Percentiles rank a stretch among this genome's conserved stretches.
These are phyloP conservation scores for Bacterosira constricta DNA, from an alignment of 108 stramenopile species.

Conservation along the genomic window DNA sequence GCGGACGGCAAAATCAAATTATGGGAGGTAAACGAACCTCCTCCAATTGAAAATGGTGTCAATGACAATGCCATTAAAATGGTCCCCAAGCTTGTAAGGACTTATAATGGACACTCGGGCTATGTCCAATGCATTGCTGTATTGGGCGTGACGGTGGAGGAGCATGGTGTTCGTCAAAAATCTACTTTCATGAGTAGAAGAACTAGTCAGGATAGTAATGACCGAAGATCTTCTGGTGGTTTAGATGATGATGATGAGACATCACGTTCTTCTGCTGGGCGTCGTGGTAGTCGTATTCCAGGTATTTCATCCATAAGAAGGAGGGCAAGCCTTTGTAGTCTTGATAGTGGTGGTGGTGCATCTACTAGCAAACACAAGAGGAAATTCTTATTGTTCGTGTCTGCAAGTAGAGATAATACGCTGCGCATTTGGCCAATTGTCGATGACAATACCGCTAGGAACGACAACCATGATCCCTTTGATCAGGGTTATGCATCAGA, in stretches of 20 bases:
- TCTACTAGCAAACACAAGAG: not conserved
- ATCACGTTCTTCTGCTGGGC: not conserved
- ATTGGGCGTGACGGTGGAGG: not conserved
- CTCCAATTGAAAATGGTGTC: not conserved
- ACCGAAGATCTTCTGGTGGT: not conserved
- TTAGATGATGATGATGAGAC: not conserved
- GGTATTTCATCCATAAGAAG: too few relatives aligned
- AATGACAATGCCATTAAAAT: not conserved
- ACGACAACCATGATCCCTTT: not conserved
- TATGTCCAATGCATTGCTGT: constrained; percentile 9
- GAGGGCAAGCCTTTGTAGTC: not conserved
- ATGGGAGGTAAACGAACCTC: constrained; percentile 31
- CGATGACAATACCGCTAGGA: not conserved
- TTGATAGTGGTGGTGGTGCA: not conserved
- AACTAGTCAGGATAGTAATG: not conserved
- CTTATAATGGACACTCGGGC: constrained; percentile 21
- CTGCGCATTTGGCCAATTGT: constrained; percentile 26
- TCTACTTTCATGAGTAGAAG: not conserved
- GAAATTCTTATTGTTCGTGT: constrained; percentile 30
- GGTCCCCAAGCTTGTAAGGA: constrained; percentile 10
- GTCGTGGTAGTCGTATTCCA: not conserved
- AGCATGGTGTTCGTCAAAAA: too few relatives aligned
- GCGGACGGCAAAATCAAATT: constrained; percentile 38
- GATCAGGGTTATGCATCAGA: too few relatives aligned
- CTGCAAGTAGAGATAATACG: constrained; percentile 39